Percentiles rank a stretch among this genome's conserved stretches.
These are phyloP conservation scores for Ananas comosus DNA, from an alignment of 176 grass and related monocot genomes.

Conservation along the genomic window DNA sequence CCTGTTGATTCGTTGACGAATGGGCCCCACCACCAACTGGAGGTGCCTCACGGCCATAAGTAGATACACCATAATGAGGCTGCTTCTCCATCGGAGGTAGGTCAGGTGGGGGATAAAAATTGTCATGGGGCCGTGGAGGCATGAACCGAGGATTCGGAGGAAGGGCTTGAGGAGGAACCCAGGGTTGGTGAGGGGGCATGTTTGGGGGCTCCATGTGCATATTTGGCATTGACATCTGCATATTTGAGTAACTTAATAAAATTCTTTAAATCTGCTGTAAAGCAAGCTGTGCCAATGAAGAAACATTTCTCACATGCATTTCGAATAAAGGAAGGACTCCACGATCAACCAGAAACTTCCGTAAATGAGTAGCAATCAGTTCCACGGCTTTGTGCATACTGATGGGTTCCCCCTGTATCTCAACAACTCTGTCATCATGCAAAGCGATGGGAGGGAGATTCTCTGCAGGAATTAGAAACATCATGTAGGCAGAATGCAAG, in stretches of 20 bases:
- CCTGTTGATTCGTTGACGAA: conserved; percentile 51
- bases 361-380: conserved; percentile 73
- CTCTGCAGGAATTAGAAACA: conserved; percentile 38
- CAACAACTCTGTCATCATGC: conserved; percentile 89
- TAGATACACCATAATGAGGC: conserved; percentile 67
- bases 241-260: background rate
- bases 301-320: conserved; percentile 42
- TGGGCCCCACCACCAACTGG: conserved; percentile 22
- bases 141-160: conserved; percentile 64
- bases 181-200: conserved; percentile 71
- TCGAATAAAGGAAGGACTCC: conserved; percentile 89
- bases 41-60: conserved; percentile 58
- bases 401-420: conserved; percentile 86
- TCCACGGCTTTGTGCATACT: conserved; percentile 88
- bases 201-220: conserved; percentile 65
- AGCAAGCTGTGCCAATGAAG: background rate
- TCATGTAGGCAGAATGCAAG: background rate
- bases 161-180: conserved; percentile 55
- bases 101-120: conserved; percentile 64
- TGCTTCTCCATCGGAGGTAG: conserved; percentile 61
- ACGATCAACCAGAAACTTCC: conserved; percentile 98
- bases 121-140: conserved; percentile 59
- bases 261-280: background rate
- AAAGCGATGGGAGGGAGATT: conserved; percentile 86
- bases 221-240: conserved; percentile 58